Percentiles rank a stretch among this genome's conserved stretches.
These are phyloP conservation scores for Tephrocybe sp. DNA, from an alignment of 768 basidiomycete species.

Conservation along the genomic window DNA sequence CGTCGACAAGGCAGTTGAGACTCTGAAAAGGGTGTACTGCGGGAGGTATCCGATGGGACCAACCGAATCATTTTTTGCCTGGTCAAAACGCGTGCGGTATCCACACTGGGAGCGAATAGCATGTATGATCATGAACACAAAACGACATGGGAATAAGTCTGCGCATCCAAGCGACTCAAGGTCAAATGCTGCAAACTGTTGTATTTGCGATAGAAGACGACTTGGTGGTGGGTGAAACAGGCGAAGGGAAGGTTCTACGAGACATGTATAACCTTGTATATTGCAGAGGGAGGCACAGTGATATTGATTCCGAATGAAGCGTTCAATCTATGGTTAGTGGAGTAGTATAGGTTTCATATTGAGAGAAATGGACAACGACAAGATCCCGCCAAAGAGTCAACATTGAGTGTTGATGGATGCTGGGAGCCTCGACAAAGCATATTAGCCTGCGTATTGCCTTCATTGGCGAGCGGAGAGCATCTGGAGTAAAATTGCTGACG, in stretches of 20 bases:
- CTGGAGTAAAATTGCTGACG: too few relatives aligned
- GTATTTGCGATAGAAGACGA: constrained; percentile 5
- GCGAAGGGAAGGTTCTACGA: constrained; percentile 3
- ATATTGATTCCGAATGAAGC: not conserved
- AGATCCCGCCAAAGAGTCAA: too few relatives aligned
- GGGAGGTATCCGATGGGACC: not conserved
- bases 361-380: too few relatives aligned
- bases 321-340: too few relatives aligned
- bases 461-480: too few relatives aligned
- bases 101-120: constrained; percentile 6
- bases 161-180: constrained; percentile 10
- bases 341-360: too few relatives aligned
- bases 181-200: constrained; percentile 10
- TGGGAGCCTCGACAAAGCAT: too few relatives aligned
- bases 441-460: too few relatives aligned
- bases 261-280: constrained; percentile 10
- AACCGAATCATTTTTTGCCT: constrained; percentile 1
- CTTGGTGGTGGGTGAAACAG: not conserved
- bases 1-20: constrained; percentile 7
- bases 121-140: constrained; percentile 5
- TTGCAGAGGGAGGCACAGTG: not conserved
- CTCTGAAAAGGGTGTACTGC: not conserved
- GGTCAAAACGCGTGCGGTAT: constrained; percentile 6
- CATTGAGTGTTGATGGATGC: too few relatives aligned
- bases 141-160: constrained; percentile 7